Percentiles rank a stretch among this genome's conserved stretches.
Evolutionary conservation across 83 land plant species (phyloP).

Genomic region (Diphasiastrum complanatum): DNA sequence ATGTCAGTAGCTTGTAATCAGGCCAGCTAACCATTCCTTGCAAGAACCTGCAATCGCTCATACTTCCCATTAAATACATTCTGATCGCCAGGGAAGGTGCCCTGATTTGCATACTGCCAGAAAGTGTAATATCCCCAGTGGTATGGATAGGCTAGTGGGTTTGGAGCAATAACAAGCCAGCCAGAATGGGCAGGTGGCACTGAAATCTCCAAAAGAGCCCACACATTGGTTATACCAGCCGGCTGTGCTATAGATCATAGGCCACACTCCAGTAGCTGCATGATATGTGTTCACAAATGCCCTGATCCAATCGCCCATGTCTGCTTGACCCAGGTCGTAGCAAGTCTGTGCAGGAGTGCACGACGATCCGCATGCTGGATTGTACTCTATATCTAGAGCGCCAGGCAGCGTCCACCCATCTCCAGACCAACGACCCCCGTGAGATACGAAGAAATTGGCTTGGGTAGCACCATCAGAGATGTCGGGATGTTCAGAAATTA

Average conservation of each 20-base stretch:
- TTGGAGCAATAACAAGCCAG: too few relatives aligned
- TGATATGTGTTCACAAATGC: conserved; percentile 2
- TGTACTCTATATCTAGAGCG: too few relatives aligned
- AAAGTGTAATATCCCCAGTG: not conserved
- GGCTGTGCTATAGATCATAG: not conserved
- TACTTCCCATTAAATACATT: conserved; percentile 1
- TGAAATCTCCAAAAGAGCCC: conserved; percentile 1
- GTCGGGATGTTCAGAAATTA: too few relatives aligned
- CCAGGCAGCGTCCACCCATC: conserved; percentile 2
- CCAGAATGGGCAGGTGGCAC: too few relatives aligned
- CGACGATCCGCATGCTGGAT: not conserved
- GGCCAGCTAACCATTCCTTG: not conserved
- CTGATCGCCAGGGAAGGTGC: conserved; percentile 6
- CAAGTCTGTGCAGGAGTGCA: conserved; percentile 8
- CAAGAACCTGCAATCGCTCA: not conserved
- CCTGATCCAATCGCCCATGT: conserved; percentile 1
- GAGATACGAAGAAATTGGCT: not conserved
- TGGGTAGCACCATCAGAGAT: not conserved
- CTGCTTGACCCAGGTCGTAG: too few relatives aligned
- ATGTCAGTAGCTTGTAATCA: too few relatives aligned
- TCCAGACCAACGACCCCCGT: conserved; percentile 5
- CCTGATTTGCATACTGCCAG: conserved; percentile 2
- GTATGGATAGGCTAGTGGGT: not conserved
- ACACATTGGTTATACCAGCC: conserved; percentile 1
- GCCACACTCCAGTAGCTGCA: not conserved